Evolutionary conservation across 495 filamentous ascomycete species (phyloP).

Genomic region (Penicillium cataractarum): DNA sequence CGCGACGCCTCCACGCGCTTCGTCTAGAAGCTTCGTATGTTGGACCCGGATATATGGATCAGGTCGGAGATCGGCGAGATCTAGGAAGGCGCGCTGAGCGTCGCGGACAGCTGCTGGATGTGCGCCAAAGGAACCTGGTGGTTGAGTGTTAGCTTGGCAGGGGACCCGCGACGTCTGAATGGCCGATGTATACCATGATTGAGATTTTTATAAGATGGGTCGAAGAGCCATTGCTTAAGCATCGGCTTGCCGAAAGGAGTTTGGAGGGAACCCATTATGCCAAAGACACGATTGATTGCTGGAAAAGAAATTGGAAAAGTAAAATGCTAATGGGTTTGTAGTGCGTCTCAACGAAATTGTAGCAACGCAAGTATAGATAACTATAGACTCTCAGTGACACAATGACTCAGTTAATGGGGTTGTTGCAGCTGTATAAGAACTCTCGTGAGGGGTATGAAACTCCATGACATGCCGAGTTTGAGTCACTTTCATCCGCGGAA

Average conservation of each 20-base stretch:
- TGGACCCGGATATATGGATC: slow-evolving; percentile 74
- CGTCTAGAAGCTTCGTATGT: slow-evolving; percentile 60
- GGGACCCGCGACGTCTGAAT: too few species aligned
- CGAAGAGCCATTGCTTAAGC: slow-evolving; percentile 72
- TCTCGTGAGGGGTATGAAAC: background rate
- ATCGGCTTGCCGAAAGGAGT: slow-evolving; percentile 62
- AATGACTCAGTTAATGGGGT: background rate
- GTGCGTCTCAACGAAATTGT: too few species aligned
- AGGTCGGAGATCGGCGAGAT: slow-evolving; percentile 62
- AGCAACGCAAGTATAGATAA: too few species aligned
- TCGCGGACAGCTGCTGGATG: slow-evolving; percentile 64
- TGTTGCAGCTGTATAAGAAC: background rate
- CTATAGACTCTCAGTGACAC: too few species aligned
- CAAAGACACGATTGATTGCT: background rate
- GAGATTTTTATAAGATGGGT: slow-evolving; percentile 68
- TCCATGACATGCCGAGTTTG: background rate
- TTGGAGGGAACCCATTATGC: background rate
- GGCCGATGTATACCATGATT: slow-evolving; percentile 69
- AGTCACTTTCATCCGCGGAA: background rate
- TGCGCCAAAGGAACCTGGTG: slow-evolving; percentile 76
- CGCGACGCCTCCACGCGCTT: slow-evolving; percentile 66
- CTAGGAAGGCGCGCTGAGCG: slow-evolving; percentile 60
- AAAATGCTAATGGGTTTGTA: too few species aligned
- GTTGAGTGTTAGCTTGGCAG: background rate
- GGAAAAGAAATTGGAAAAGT: background rate